Conservation (phyloP, 108 stramenopile species). For the Schizochytrium sp. region DNA sequence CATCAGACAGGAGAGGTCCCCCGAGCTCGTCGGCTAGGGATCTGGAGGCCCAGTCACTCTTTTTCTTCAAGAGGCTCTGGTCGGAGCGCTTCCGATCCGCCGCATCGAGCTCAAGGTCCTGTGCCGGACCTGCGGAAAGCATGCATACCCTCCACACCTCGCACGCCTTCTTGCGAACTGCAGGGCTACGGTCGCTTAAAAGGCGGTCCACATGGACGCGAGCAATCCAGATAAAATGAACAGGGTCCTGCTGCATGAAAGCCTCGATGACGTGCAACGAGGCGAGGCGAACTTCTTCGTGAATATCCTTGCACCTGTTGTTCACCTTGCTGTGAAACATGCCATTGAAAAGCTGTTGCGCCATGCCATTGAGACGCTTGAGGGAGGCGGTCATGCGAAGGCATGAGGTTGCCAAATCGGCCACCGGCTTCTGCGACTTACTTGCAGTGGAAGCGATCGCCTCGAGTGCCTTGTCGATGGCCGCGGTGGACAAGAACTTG, state of each 20-base stretch:
- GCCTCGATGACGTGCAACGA: background rate
- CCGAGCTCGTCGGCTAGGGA: background rate
- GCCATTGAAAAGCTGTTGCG: background rate
- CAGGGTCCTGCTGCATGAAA: background rate
- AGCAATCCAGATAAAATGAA: background rate
- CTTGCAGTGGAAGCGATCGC: background rate
- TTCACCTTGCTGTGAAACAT: too few species aligned
- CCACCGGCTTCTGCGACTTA: background rate
- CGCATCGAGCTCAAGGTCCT: background rate
- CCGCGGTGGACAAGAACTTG: background rate
- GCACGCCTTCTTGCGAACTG: background rate
- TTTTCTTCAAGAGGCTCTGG: background rate
- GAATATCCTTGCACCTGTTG: background rate
- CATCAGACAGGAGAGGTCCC: background rate
- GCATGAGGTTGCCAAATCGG: background rate
- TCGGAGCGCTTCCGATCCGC: background rate
- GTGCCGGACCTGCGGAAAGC: background rate
- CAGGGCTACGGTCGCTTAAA: background rate
- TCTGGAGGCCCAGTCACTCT: background rate
- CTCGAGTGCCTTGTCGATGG: too few species aligned
- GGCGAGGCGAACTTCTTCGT: background rate
- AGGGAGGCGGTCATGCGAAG: background rate
- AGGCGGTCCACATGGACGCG: background rate
- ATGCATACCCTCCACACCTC: background rate
- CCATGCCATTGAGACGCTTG: background rate